phyloP scores from a whole-genome alignment of 2,329 filamentous ascomycete genomes.

The Scortechinia acanthostroma region DNA sequence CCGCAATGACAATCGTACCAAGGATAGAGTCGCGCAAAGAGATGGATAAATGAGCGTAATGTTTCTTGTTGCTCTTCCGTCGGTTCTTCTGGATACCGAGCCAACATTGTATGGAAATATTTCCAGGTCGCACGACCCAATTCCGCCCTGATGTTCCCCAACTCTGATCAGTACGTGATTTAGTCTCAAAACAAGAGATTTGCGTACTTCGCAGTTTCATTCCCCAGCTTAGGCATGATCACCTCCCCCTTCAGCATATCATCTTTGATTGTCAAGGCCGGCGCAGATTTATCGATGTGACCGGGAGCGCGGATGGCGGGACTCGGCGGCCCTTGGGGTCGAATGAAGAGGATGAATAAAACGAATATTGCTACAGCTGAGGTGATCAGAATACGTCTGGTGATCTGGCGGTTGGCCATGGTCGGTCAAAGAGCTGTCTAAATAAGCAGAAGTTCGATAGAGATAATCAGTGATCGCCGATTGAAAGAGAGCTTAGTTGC shows the following conservation, averaged over 20 bases:
- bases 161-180: not conserved
- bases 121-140: conserved; percentile 61
- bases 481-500: no score
- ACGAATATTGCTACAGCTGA: conserved; percentile 13
- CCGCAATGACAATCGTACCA: conserved; percentile 29
- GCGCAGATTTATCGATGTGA: conserved; percentile 20
- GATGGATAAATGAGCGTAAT: conserved; percentile 49
- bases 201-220: conserved; percentile 35
- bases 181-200: not conserved
- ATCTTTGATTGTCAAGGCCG: conserved; percentile 11
- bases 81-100: conserved; percentile 56
- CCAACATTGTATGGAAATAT: conserved; percentile 60
- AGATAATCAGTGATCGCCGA: no score
- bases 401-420: conserved; percentile 25
- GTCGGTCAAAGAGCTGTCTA: no score
- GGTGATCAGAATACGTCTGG: conserved; percentile 22
- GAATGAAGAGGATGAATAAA: conserved; percentile 17
- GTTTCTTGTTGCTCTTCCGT: conserved; percentile 51
- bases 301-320: conserved; percentile 27
- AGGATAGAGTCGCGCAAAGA: conserved; percentile 59
- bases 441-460: no score
- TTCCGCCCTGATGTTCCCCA: conserved; percentile 36
- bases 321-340: conserved; percentile 22
- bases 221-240: conserved; percentile 35
- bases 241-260: conserved; percentile 28